Percentiles rank a stretch among this genome's conserved stretches.
Conservation (phyloP, 2,329 filamentous ascomycete species). For the Penicillium sclerotiorum region DNA sequence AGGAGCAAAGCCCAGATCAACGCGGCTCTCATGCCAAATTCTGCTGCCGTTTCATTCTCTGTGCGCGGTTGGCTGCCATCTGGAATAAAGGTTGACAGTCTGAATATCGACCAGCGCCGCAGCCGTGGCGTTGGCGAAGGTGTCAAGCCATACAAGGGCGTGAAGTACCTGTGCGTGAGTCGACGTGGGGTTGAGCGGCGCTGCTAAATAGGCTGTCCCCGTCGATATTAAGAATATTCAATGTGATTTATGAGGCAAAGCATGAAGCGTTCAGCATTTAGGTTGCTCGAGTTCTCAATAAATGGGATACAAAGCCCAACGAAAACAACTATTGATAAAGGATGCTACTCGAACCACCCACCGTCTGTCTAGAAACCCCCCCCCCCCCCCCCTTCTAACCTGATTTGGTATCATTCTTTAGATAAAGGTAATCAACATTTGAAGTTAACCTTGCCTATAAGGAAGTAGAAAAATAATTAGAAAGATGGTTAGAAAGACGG, state of each 20-base stretch:
- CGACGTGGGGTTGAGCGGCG: slow-evolving; percentile 55
- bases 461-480: too few species aligned
- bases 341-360: too few species aligned
- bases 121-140: slow-evolving; percentile 83
- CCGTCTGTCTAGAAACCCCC: too few species aligned
- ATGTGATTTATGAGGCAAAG: slow-evolving; percentile 1
- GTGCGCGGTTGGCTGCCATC: slow-evolving; percentile 67
- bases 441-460: too few species aligned
- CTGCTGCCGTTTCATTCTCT: slow-evolving; percentile 67
- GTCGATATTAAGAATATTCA: not conserved
- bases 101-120: slow-evolving; percentile 70
- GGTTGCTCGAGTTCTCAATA: not conserved
- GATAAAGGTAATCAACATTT: too few species aligned
- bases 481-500: too few species aligned
- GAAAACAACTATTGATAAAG: too few species aligned
- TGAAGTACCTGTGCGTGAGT: slow-evolving; percentile 88
- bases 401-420: too few species aligned
- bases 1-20: slow-evolving; percentile 61
- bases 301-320: too few species aligned
- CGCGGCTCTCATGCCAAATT: slow-evolving; percentile 77
- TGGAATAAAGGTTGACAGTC: slow-evolving; percentile 64
- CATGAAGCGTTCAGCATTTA: slow-evolving; percentile 3
- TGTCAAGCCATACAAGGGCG: slow-evolving; percentile 94
- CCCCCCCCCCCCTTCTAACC: too few species aligned
- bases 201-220: slow-evolving; percentile 27